phyloP scores from a whole-genome alignment of 2,329 filamentous ascomycete genomes.

The Fonsecaea multimorphosa region DNA sequence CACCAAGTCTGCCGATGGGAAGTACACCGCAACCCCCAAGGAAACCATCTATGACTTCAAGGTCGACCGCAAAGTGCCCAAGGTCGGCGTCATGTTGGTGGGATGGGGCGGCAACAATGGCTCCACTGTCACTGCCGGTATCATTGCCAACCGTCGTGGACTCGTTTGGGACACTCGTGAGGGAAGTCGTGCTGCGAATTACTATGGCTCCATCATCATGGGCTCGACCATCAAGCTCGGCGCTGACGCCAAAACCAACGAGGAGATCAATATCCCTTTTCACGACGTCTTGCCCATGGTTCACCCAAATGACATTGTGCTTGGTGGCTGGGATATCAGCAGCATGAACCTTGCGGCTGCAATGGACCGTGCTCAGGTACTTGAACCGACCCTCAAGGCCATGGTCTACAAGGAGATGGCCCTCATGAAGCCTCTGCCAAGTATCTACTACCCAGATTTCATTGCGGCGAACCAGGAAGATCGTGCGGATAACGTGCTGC shows the following conservation, averaged over 20 bases:
- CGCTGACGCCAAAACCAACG: slow-evolving; percentile 77
- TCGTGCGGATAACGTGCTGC: slow-evolving; percentile 87
- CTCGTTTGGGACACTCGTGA: slow-evolving; percentile 94
- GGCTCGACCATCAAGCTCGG: slow-evolving; percentile 96
- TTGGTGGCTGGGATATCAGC: slow-evolving; percentile 98
- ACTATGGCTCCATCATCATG: slow-evolving; percentile 98
- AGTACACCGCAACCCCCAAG: slow-evolving; percentile 81
- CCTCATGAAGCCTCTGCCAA: slow-evolving; percentile 83
- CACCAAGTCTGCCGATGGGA: slow-evolving; percentile 71
- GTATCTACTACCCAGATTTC: slow-evolving; percentile 99
- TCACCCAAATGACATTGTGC: slow-evolving; percentile 91
- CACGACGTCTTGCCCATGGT: slow-evolving; percentile 94
- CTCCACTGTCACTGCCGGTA: slow-evolving; percentile 93
- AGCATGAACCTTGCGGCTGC: slow-evolving; percentile 83
- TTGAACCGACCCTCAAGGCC: slow-evolving; percentile 92
- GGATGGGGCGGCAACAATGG: slow-evolving; percentile 99
- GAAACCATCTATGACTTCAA: slow-evolving; percentile 97
- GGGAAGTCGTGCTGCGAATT: slow-evolving; percentile 83
- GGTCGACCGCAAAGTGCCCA: slow-evolving; percentile 89
- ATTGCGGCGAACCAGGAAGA: slow-evolving; percentile 98
- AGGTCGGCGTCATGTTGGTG: slow-evolving; percentile 95
- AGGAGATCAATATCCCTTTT: slow-evolving; percentile 96
- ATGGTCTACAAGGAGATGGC: slow-evolving; percentile 93
- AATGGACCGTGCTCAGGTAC: slow-evolving; percentile 94
- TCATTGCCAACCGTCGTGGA: slow-evolving; percentile 88